Evolutionary conservation across 257 asterid genomes (phyloP).

Genomic region (Scutellaria barbata): DNA sequence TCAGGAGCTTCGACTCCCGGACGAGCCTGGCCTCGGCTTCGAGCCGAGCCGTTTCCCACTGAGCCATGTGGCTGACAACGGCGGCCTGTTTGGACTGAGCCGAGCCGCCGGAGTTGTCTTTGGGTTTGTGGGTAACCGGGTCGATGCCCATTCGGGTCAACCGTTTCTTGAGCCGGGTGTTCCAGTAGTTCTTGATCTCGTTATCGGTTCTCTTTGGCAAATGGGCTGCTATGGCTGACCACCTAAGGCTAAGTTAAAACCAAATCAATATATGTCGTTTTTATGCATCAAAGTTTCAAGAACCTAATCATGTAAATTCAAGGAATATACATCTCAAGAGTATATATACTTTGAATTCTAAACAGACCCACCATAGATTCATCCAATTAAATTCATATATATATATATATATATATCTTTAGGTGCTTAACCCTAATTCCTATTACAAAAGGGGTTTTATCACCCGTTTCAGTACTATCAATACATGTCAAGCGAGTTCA

Average conservation of each 20-base stretch:
- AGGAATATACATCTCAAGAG: too few relatives aligned
- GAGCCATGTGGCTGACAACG: conserved; percentile 62
- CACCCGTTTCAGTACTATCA: too few relatives aligned
- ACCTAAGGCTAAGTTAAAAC: conserved; percentile 37
- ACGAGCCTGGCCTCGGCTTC: conserved; percentile 64
- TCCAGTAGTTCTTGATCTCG: conserved; percentile 66
- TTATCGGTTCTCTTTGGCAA: conserved; percentile 59
- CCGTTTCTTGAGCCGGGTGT: conserved; percentile 62
- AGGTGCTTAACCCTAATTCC: neutral
- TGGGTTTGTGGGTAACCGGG: conserved; percentile 61
- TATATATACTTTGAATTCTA: too few relatives aligned
- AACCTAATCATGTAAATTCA: too few relatives aligned
- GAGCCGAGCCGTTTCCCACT: conserved; percentile 67
- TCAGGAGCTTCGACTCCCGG: conserved; percentile 40
- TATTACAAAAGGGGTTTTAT: neutral
- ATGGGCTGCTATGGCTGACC: conserved; percentile 65
- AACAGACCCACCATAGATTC: too few relatives aligned
- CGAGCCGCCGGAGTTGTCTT: conserved; percentile 35
- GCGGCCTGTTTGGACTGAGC: conserved; percentile 46
- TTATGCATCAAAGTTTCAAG: neutral
- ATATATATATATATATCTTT: too few relatives aligned
- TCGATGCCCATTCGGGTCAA: conserved; percentile 65
- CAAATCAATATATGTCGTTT: conserved; percentile 11
- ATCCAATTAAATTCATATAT: too few relatives aligned
- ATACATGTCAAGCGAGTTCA: too few relatives aligned